Base-by-base conservation (phyloP, 176 grass and related monocot species). In the Oryza nivara region DNA sequence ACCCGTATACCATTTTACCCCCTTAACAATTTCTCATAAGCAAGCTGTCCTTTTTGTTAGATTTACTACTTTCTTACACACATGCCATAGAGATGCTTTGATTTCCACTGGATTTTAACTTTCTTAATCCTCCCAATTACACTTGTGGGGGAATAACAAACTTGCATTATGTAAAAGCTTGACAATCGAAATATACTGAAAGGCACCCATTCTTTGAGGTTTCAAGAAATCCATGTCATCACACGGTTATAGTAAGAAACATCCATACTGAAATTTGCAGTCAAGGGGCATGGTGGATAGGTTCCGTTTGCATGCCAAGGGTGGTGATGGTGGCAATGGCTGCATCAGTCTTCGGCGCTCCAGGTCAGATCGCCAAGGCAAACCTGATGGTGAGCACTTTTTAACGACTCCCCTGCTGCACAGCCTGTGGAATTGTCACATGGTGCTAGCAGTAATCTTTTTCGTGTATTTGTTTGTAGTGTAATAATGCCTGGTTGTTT, bases 201-300 rank as follows among this genome's bases (percentile, higher is more conserved):
- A 61, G 20, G 20, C 56, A 22, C 6, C 20, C 56, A n/a, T n/a
- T 61, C 56, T 61, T 22, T 22, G 20, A 20, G 56, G 19, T 9
- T 61, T 56, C 16, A 2, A 7, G 51, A 17, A 7, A 19, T 56
- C 51, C 51, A 56, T 56, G 51, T 20, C 56, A 61, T 61, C 54
- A 60, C 6, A 22, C 2, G 56, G 56, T 22, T 22, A 22, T 22
- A 8, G 16, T 56, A 19, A 56, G 20, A 19, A 19, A 19, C 35
- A 70, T 70, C 68, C 38, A 20, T n/a, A 40, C 25, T 70, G 36
- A 20, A 43, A 70, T 43, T 85, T 75, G 70, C 67, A 97, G 94
- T 82, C 91, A 32, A 76, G 82, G 82, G 89, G 73, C 58, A 93
- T 97, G 94, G 82, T 93, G 71, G 94, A 94, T 58, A 90, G 82